Base-by-base conservation (phyloP, 495 filamentous ascomycete species). In the Staphylotrichum tortipilum region DNA sequence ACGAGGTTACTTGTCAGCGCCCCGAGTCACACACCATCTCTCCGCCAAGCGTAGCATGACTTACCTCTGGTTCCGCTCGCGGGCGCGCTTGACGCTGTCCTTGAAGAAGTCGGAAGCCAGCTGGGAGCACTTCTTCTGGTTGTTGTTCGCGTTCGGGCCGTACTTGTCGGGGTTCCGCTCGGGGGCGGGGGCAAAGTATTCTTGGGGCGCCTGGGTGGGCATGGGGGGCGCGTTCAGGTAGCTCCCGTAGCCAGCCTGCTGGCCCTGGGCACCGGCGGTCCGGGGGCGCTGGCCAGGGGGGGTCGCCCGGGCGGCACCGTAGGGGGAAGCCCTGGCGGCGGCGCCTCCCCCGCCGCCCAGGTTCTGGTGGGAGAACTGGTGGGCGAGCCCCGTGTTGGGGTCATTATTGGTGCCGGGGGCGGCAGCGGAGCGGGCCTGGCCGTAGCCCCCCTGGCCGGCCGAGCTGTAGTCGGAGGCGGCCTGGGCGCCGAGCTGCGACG, bases 341-440 rank as follows among this genome's bases (percentile, higher is more conserved):
- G 26, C 26, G 45, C 71, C 74, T n/a, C n/a, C n/a, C 39, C 76
- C 78, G 41, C 80, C 75, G 43, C 85, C 86, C 7, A 97, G 79
- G 64, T 97, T 94, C 75, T 99, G 92, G 67, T 97, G 89, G 30
- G 91, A 92, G 64, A 99, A 90, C 64, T 99, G 92, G 61, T 94
- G 88, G 55, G 88, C 88, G 40, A 99, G 75, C 19, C 89, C 91
- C 54, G 89, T 86, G 73, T 76, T 86, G 73, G 72, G 81, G 76
- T 75, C 85, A 72, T 74, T 84, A 52, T 57, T 66, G 66, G 62
- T 81, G 67, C 67, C 74, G 50, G 71, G 69, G 18, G 64, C 75
- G 18, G 64, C 75, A 63, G 64, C 75, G 54, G 67, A 78, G 52
- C 79, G 74, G 29, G 76, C 71, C 65, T 85, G 84, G 54, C 82